Base-by-base conservation (phyloP, 805 yeast genomes). In the Komagataella mondaviorum region DNA sequence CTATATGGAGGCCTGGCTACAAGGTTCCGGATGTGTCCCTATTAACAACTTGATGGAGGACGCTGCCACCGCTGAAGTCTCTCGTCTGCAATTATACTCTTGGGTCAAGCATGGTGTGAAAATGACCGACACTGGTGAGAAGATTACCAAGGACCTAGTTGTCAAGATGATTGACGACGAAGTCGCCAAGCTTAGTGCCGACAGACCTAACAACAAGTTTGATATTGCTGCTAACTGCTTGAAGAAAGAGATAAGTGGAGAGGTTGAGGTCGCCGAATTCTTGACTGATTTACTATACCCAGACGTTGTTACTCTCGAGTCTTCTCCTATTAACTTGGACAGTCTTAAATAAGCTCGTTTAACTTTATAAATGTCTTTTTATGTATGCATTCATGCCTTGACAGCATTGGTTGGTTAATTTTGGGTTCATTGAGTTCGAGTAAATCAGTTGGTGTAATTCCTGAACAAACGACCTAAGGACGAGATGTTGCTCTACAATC, bases 31-130 rank as follows among this genome's bases (percentile, higher is more conserved):
- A 14, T 85, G 93, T 74, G 90, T 84, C 54, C 91, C 95, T 57
- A 85, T 85, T 65, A 85, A 85, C 71, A 78, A 80, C 65, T 72
- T 85, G 66, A 85, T 85, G 95, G 95, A 85, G 68, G 95, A 85
- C 66, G 95, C 95, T 24, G 93, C 93, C 39, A 85, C 95, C 49
- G 91, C 93, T 45, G 95, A 85, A 68, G 95, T 85, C 45, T 82
- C 90, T 44, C 77, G 93, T 70, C 76, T 88, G 55, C 91, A 85
- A 68, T 72, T 85, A 58, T 82, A 82, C 75, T 88, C 87, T 63
- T 85, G 95, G 95, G 85, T 81, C 50, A 83, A 80, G 53, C 90
- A 85, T 63, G 78, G 79, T 47, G 84, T 80, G 47, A 68, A 63
- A 52, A 63, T 77, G 54, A 73, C 78, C 51, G 87, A 83, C 59